Conservation (phyloP, 208 protist genomes). For the Porcisia deanei region DNA sequence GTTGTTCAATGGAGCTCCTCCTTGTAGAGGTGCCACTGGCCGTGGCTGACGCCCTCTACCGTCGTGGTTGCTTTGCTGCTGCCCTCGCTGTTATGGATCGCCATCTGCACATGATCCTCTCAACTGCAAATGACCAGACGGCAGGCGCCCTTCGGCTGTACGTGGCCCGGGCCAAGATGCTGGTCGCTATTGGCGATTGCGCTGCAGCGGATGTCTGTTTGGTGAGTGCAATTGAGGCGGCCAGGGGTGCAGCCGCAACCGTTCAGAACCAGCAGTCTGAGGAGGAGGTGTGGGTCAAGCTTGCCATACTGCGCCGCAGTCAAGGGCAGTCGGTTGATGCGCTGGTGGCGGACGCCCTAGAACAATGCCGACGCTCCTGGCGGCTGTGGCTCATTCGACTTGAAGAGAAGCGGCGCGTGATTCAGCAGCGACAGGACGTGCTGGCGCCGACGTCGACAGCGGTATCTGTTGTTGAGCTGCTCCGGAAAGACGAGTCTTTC, state of each 20-base stretch:
- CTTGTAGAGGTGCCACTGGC: slow-evolving; percentile 27
- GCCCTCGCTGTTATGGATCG: slow-evolving; percentile 19
- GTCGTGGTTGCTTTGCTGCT: slow-evolving; percentile 3
- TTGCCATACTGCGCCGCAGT: slow-evolving; percentile 62
- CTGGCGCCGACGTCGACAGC: slow-evolving; percentile 1
- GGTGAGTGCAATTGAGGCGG: slow-evolving; percentile 27
- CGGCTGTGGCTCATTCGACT: slow-evolving; percentile 76
- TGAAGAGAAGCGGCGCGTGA: slow-evolving; percentile 32
- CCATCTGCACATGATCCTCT: neutral
- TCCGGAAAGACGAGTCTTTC: slow-evolving; percentile 22
- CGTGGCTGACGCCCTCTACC: slow-evolving; percentile 28
- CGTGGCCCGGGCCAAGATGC: slow-evolving; percentile 44
- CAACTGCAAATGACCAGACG: neutral
- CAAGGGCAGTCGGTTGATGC: slow-evolving; percentile 12
- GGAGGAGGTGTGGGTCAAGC: slow-evolving; percentile 64
- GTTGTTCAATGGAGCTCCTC: slow-evolving; percentile 2
- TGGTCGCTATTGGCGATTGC: slow-evolving; percentile 36
- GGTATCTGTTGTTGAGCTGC: slow-evolving; percentile 5
- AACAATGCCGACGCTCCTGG: slow-evolving; percentile 45
- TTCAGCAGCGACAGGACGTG: slow-evolving; percentile 11
- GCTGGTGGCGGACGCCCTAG: slow-evolving; percentile 26
- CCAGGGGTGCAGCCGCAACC: neutral
- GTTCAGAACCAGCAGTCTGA: slow-evolving; percentile 1
- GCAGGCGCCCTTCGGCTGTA: slow-evolving; percentile 15
- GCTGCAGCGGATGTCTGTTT: slow-evolving; percentile 45